Base-by-base conservation (phyloP, 2,329 filamentous ascomycete species). In the Ophiostoma tasmaniense region DNA sequence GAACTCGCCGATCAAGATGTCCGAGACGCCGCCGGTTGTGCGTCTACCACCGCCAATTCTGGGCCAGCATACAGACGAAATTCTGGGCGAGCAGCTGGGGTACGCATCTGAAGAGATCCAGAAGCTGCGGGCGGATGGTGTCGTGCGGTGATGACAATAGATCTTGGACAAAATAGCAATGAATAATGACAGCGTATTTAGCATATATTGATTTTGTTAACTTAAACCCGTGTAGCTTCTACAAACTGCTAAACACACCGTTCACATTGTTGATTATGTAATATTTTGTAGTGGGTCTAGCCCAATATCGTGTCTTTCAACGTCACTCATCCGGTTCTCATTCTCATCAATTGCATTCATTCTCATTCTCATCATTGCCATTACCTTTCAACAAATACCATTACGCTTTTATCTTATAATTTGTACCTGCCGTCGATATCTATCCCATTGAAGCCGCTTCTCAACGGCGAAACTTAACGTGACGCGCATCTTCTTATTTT, bases 1-100 rank as follows among this genome's bases (percentile, higher is more conserved):
- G 68, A 97, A 96, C 75, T 96, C 93, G 0, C 95, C 95, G 0
- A 89, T 99, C 70, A 99, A 99, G 78, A 96, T 93, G 78, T 97
- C 93, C 5, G 88, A 93, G 73, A 90, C 90, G 33, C 88, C 85
- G 73, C 92, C 93, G 0, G 85, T 87, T 3, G 87, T 96, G 52
- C 84, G 94, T 42, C 89, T 83, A 3, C 86, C 91, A 33, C 95
- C 95, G 22, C 95, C 95, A 0, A 90, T 89, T 8, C 80, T 99
- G 42, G 95, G 93, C 0, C 87, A 97, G 79, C 92, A 97, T 78
- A 97, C 93, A 0, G 83, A 92, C 73, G 90, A 95, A 77, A 84
- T 97, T 5, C 78, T 97, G 70, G 76, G 78, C 25, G 83, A 85
- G 30, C 76, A 92, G 28, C 78, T 95, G 22, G 87, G 88, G 0